Evolutionary conservation across 495 filamentous ascomycete species (phyloP).

Genomic region (Podospora didyma): DNA sequence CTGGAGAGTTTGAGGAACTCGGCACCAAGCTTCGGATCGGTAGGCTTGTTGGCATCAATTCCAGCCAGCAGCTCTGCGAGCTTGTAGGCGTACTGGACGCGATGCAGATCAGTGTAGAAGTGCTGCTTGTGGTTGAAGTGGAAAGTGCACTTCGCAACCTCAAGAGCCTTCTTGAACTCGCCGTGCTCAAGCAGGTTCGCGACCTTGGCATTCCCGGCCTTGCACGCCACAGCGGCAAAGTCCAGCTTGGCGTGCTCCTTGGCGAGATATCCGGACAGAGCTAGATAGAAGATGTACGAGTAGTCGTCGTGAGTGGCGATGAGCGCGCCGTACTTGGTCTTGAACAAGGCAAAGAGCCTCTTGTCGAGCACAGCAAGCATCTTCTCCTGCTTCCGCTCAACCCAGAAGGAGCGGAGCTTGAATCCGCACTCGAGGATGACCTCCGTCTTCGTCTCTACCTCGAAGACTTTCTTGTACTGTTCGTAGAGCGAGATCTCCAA

Average conservation of each 20-base stretch:
- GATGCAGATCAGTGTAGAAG: conserved; percentile 44
- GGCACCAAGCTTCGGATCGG: conserved; percentile 38
- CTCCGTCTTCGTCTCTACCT: conserved; percentile 40
- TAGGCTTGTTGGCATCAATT: conserved; percentile 37
- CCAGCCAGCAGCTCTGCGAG: conserved; percentile 51
- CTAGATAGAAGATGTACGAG: conserved; percentile 46
- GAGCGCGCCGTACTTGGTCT: conserved; percentile 43
- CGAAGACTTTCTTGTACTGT: conserved; percentile 45
- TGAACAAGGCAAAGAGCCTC: conserved; percentile 54
- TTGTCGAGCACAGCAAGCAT: conserved; percentile 45
- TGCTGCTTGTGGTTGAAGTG: conserved; percentile 54
- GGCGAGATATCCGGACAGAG: conserved; percentile 44
- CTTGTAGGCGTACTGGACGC: conserved; percentile 52
- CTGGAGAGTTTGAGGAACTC: conserved; percentile 52
- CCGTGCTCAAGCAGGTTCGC: conserved; percentile 35
- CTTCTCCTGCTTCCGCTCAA: conserved; percentile 38
- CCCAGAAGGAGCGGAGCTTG: conserved; percentile 50
- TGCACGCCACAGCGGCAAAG: conserved; percentile 20
- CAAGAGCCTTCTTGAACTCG: conserved; percentile 49
- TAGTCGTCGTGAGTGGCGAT: conserved; percentile 34
- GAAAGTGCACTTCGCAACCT: conserved; percentile 50
- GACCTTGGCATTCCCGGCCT: conserved; percentile 20
- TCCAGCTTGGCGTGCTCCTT: conserved; percentile 28
- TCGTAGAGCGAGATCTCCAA: conserved; percentile 57
- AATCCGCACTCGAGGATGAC: conserved; percentile 47